These are phyloP conservation scores for Vanderwaltozyma verrucispora DNA, from an alignment of 805 yeast species.

Conservation along the genomic window DNA sequence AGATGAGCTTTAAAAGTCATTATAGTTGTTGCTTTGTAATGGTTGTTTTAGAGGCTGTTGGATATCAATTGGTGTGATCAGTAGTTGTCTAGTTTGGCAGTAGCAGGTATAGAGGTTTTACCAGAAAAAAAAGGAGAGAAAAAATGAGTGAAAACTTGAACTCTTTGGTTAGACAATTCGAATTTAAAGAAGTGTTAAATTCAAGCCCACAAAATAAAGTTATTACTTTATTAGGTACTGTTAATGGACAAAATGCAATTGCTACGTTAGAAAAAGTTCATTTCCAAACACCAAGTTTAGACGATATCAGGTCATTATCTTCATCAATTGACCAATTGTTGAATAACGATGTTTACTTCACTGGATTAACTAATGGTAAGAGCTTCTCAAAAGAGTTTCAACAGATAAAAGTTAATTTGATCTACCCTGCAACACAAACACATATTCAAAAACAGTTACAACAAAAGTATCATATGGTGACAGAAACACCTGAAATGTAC, in stretches of 20 bases:
- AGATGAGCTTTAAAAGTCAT: too few relatives aligned
- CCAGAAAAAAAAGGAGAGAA: too few relatives aligned
- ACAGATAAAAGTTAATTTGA: conserved; percentile 49
- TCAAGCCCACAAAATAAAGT: conserved; percentile 59
- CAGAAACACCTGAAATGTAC: conserved; percentile 79
- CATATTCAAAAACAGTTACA: conserved; percentile 70
- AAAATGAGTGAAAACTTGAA: neutral
- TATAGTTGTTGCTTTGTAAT: too few relatives aligned
- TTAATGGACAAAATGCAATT: conserved; percentile 55
- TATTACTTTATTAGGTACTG: conserved; percentile 59
- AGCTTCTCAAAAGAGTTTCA: neutral
- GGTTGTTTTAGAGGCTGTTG: too few relatives aligned
- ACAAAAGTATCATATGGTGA: conserved; percentile 49
- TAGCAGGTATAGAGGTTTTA: too few relatives aligned
- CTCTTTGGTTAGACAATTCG: conserved; percentile 28
- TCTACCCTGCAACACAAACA: conserved; percentile 81
- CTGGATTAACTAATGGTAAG: conserved; percentile 1
- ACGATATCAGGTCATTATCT: neutral
- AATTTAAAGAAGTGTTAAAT: conserved; percentile 36
- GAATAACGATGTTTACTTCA: conserved; percentile 3
- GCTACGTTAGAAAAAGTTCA: conserved; percentile 63
- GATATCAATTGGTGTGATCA: too few relatives aligned
- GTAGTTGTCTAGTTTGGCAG: too few relatives aligned
- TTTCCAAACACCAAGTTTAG: conserved; percentile 26
- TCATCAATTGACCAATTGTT: conserved; percentile 23